Base-by-base conservation (phyloP, 345 rosid genomes). In the Aethionema arabicum region DNA sequence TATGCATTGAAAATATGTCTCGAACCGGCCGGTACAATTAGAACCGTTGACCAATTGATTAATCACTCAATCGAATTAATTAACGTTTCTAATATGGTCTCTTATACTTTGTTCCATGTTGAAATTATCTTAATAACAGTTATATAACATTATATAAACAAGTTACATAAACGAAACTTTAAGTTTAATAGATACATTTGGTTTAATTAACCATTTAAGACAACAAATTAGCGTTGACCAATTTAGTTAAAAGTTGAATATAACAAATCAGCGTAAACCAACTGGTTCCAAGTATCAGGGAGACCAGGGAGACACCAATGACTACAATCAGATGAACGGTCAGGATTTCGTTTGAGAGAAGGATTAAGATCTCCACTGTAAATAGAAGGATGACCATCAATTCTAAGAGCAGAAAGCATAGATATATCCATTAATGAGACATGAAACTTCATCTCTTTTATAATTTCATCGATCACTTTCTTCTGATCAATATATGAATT, bases 251-350 rank as follows among this genome's bases (percentile, higher is more conserved):
- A 41, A 48, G 35, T 46, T 68, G 59, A 82, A 61, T 69, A 82
- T 72, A 92, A 72, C 78, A 87, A 70, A 45, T 78, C 68, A 48
- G 91, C 75, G 42, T 83, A 87, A 50, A 93, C 74, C 27, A 93
- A 66, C 59, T 90, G 83, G 75, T 87, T 93, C 99, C 99, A 90
- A 59, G 95, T 83, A 68, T 93, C 99, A 52, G 96, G 97, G 41
- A 93, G 71, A 33, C 99, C 99, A 61, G 99, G 99, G 56, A 93
- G 95, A 81, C 99, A 93, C 99, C 99, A 93, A 65, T 93, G 99
- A 81, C 99, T 93, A 72, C 99, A 90, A 76, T 93, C 99, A 8
- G 97, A 93, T 27, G 87, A 85, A 27, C 76, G 77, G 4, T 41
- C 75, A 0, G 99, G 97, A 67, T 79, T 83, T 42, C 87, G 85